Evolutionary conservation across 2,329 filamentous ascomycete genomes (phyloP), one percentile per base, ranked within the genome.

Genomic region (Raffaelea albimanens): DNA sequence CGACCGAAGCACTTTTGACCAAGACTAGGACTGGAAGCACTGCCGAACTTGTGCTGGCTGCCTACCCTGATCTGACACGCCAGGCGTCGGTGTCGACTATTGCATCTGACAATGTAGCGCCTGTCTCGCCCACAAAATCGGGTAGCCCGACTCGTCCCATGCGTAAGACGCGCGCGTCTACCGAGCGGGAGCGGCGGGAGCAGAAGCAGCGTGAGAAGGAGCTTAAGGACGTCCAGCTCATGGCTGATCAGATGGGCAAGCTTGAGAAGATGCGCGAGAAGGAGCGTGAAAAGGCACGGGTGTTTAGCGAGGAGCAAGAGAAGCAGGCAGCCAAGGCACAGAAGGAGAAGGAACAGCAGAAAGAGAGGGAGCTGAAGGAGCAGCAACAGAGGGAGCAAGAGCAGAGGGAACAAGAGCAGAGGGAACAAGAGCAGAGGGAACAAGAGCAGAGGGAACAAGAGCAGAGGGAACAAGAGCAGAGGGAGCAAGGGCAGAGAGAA

Each of bases 221-320:
- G 40, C 63, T 66, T 7, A 84, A 80, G 58, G 81, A 85, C 53
- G 72, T 78, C 40, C 75, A 77, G 54, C 73, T 73, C 21, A 69
- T 78, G 55, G 75, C 73, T 16, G 80, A 82, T 44, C 76, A 81
- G 55, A 71, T 76, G 59, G 69, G 69, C 20, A 82, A 80, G 58
- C 67, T 85, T 3, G 80, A 85, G 53, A 85, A 82, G 57, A 78
- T 75, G 40, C 77, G 83, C n/a, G 77, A 82, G 55, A 83, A 84
- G 62, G 83, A 87, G 59, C 73, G 82, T 5, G 78, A 83, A 55
- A 86, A 85, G 59, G 84, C 78, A 7, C 69, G 71, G 16, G 66
- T 75, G 3, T 78, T 76, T 52, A 78, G 69, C 58, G 67, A 77
- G 54, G 76, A 81, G 52, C 74, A 76, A 20, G 52, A 53, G 59